Evolutionary conservation across 495 filamentous ascomycete species (phyloP), one percentile per base, ranked within the genome.

Genomic region (Tuber borchii): DNA sequence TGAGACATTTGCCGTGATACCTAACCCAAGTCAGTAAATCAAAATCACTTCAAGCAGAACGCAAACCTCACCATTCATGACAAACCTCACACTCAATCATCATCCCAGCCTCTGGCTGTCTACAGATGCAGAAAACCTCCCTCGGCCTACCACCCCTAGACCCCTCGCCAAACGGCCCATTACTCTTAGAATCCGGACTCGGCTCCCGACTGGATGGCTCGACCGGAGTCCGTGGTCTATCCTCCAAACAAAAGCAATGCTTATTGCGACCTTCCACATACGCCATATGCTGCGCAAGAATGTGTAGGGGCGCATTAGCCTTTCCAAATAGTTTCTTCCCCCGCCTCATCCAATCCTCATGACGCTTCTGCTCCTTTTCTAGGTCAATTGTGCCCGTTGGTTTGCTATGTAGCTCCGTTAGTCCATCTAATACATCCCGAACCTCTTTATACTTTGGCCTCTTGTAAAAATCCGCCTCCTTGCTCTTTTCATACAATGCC

Each of bases 61-160:
- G 26, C 8, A 34, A 37, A 56, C 86, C 90, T 84, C 85, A 94
- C 95, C 95, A 99, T 85, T 99, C 95, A 79, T 97, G 94, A 84
- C 95, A 99, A 46, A 97, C 86, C 84, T 97, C 95, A 84, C 95
- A 99, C 83, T 99, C 95, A 78, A 99, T 97, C 95, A 99, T 99
- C 92, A 97, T 95, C 37, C 95, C 95, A 48, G 95, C 93, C 83
- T 99, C 95, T 26, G 91, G 90, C 75, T 90, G 91, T 74, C 95
- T 90, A 84, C 95, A 99, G 80, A 99, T 97, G 84, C 95, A 99
- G 84, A 98, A 99, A 5, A 97, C 94, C 83, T 97, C 94, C 61
- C 92, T 87, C 73, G 86, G 86, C 46, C 84, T 83, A 71, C 87
- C 81, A 86, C 86, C 80, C 86, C 85, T 68, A 83, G 84, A 71